These are phyloP conservation scores for Stephania japonica DNA, from an alignment of 164 flowering plant species.

Conservation along the genomic window DNA sequence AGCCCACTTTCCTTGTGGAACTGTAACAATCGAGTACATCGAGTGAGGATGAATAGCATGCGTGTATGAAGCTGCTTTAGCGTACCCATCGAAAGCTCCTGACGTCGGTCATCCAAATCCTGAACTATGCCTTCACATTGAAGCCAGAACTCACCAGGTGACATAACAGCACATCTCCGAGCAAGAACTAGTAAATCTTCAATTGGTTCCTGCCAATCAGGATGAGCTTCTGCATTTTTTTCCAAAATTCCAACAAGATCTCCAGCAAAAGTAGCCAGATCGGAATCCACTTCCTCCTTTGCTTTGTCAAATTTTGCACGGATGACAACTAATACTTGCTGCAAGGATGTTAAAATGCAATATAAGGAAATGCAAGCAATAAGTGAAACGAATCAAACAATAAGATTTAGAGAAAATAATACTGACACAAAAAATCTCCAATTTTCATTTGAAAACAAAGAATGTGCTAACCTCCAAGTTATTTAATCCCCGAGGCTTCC, in stretches of 20 bases:
- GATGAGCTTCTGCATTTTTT: constrained; percentile 84
- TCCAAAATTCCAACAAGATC: constrained; percentile 87
- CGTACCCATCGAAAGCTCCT: constrained; percentile 86
- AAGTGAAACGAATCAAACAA: neutral
- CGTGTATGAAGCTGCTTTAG: constrained; percentile 95
- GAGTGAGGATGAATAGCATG: constrained; percentile 96
- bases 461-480: constrained; percentile 73
- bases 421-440: neutral
- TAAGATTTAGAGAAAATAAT: neutral
- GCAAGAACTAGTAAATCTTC: constrained; percentile 92
- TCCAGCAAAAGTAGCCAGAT: constrained; percentile 91
- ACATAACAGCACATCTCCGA: constrained; percentile 84
- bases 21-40: constrained; percentile 95
- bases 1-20: constrained; percentile 96
- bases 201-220: constrained; percentile 95
- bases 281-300: constrained; percentile 98
- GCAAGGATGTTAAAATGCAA: constrained; percentile 13
- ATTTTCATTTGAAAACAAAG: neutral
- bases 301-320: constrained; percentile 94
- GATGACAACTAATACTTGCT: constrained; percentile 84
- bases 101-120: constrained; percentile 95
- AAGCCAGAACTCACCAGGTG: constrained; percentile 98
- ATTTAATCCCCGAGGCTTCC: constrained; percentile 93
- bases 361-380: neutral
- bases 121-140: constrained; percentile 99